Base-by-base conservation (phyloP, 257 asterid species). In the Solanum chmielewskii region DNA sequence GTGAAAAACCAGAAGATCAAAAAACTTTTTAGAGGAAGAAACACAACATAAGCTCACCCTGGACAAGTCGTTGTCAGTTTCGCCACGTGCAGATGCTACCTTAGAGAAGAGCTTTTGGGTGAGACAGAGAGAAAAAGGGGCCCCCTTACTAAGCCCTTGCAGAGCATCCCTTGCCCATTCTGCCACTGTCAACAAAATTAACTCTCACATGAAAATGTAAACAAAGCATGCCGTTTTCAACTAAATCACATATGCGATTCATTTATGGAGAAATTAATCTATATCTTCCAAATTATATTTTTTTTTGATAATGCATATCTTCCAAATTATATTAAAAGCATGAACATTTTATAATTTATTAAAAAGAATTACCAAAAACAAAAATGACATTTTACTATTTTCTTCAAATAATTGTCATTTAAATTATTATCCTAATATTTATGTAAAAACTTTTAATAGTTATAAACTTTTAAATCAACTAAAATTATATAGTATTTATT, bases 101-200 rank as follows among this genome's bases (percentile, higher is more conserved):
- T 90, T 92, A 85, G 98, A 88, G 89, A 95, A 95, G 92, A 94
- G 93, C 89, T 92, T 88, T 74, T 93, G 91, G 5, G 99, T 94
- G 87, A 97, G 98, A 91, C 88, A 90, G 81, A 97, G 98, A 87
- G 99, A 97, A 91, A 95, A 97, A 41, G 98, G 98, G 76, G 98
- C 98, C 86, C 98, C 99, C 93, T 94, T 94, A 88, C 87, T 90
- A 42, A 97, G 92, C 90, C 98, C 99, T 93, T 92, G 96, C 90
- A 94, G 84, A 86, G 99, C 98, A 88, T 97, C 99, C 91, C 93
- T 94, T 9, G 98, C 99, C 99, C 99, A 95, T 86, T 93, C 98
- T 14, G 97, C 96, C 95, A 94, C 99, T 97, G 96, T 78, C 83
- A 64, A 88, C 47, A 42, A 52, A 56, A 80, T 47, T 60, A 80